Evolutionary conservation across 164 flowering plant species (phyloP).

Genomic region (Magnolia kwangsiensis): DNA sequence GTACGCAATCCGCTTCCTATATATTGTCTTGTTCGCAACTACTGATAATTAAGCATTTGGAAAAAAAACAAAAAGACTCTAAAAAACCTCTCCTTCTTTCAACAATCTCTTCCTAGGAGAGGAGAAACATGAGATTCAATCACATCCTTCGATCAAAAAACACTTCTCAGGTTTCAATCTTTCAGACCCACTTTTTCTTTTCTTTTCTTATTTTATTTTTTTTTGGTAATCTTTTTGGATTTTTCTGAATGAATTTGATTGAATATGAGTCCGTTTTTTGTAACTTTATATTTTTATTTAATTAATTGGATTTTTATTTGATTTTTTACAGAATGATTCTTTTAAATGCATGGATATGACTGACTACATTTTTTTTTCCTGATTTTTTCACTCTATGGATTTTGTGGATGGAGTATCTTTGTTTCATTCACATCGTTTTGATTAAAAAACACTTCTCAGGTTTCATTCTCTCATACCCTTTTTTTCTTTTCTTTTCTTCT

Average conservation of each 20-base stretch:
- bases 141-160: slow-evolving; percentile 18
- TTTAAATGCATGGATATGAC: not conserved
- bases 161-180: slow-evolving; percentile 14
- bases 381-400: not conserved
- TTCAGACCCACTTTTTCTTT: not conserved
- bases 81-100: not conserved
- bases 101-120: not conserved
- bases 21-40: no score
- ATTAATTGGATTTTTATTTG: not conserved
- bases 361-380: not conserved
- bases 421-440: slow-evolving; percentile 14
- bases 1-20: no score
- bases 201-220: not conserved
- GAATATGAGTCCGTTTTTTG: not conserved
- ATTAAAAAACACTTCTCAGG: slow-evolving; percentile 17
- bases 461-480: not conserved
- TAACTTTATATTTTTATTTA: not conserved
- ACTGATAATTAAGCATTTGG: no score
- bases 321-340: not conserved
- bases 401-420: no score
- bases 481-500: not conserved
- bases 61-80: no score
- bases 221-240: not conserved
- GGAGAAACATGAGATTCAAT: slow-evolving; percentile 10
- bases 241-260: not conserved